Percentiles rank a stretch among this genome's conserved stretches.
phyloP scores from a whole-genome alignment of 2,329 filamentous ascomycete species.

The Rhynchosporium secalis region DNA sequence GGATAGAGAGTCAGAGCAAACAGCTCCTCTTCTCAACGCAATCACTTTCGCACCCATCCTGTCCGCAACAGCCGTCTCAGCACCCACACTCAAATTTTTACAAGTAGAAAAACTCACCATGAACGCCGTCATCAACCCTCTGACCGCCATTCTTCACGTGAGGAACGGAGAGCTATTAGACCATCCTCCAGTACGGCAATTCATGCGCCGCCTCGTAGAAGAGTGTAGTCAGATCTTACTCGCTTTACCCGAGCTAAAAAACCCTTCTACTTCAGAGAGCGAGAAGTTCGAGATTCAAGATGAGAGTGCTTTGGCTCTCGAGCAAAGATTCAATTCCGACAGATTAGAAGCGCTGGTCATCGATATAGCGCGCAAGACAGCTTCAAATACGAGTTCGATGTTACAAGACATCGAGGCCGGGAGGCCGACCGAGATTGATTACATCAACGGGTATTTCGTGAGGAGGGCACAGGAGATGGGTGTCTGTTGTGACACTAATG shows the following conservation, averaged over 20 bases:
- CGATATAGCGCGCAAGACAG: conserved; percentile 49
- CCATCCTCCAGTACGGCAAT: conserved; percentile 53
- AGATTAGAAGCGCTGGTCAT: conserved; percentile 41
- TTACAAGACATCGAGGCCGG: conserved; percentile 57
- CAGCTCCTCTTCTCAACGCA: conserved; percentile 33
- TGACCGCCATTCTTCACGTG: conserved; percentile 76
- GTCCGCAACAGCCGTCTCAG: conserved; percentile 43
- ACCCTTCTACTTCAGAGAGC: not conserved
- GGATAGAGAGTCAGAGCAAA: conserved; percentile 19
- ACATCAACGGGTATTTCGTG: conserved; percentile 60
- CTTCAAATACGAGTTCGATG: conserved; percentile 61
- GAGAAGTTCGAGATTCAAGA: not conserved
- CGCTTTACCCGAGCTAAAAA: conserved; percentile 37
- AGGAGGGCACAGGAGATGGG: conserved; percentile 30
- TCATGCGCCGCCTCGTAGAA: conserved; percentile 69
- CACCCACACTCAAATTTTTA: conserved; percentile 51
- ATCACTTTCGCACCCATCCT: conserved; percentile 48
- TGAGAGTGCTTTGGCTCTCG: not conserved
- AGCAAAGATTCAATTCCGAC: conserved; percentile 12
- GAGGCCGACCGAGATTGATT: conserved; percentile 55
- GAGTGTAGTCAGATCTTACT: conserved; percentile 75
- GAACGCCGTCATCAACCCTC: conserved; percentile 78
- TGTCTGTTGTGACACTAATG: conserved; percentile 44
- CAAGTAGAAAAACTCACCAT: conserved; percentile 86
- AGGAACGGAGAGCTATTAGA: conserved; percentile 76